Base-by-base conservation (phyloP, 805 yeast species). In the Hanseniaspora guilliermondii region DNA sequence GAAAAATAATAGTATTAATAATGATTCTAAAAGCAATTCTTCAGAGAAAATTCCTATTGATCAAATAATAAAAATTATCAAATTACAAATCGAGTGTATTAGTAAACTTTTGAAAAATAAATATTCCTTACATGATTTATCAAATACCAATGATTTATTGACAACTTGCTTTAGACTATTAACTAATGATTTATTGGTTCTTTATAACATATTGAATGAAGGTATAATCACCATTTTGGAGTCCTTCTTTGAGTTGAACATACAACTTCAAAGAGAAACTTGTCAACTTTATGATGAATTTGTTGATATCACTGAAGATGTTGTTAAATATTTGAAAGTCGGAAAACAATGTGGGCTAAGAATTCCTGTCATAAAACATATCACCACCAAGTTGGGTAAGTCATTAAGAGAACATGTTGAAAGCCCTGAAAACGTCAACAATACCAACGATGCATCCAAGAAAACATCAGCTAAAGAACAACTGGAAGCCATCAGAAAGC, bases 361-460 rank as follows among this genome's bases (percentile, higher is more conserved):
- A 62, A 95, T 93, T 35, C 98, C 98, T 37, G 89, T 95, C 14
- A 89, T 93, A 58, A 87, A 87, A 65, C 98, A 93, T 69, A 97
- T 97, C 1, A 97, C 97, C 22, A 89, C 97, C 2, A 93, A 95
- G 25, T 74, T 93, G 59, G 85, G 95, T 3, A 76, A 81, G 35
- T 82, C 94, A 14, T 76, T 93, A 58, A 93, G 87, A 64, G 96
- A 89, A 61, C 94, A 91, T 66, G 71, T 93, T 60, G 77, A 91
- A 64, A 44, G 38, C 42, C 48, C 47, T 50, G 36, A 39, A 33
- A 37, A 35, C 40, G 33, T 17, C 11, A 57, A 48, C 40, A 59
- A 59, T 58, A 60, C 39, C 50, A 62, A 0, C 60, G 62, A 47
- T 61, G 27, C 32, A 12, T 41, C 45, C 25, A 17, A 22, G 25